Base-by-base conservation (phyloP, 345 rosid genomes). In the Pistacia integerrima region DNA sequence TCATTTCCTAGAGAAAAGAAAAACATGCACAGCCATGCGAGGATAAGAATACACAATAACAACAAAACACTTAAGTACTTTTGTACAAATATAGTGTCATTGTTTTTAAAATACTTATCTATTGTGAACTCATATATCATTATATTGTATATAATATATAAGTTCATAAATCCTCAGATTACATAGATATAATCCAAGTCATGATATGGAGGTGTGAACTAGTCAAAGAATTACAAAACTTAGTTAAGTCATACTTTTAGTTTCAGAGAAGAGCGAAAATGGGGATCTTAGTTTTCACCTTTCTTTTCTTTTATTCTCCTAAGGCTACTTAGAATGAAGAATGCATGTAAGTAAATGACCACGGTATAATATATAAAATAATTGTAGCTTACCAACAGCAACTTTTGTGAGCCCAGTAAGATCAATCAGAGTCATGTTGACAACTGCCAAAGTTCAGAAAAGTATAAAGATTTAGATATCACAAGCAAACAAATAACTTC, bases 321-420 rank as follows among this genome's bases (percentile, higher is more conserved):
- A 30, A 30, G 33, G 33, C 33, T 30, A 30, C 33, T 30, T 61
- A 58, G 48, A 51, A 14, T 20, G 67, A 46, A 65, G 18, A 76
- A 69, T 6, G 28, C 9, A 38, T 11, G 14, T 1, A 22, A 1
- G 17, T 12, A 25, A 46, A 36, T 54, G 36, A 67, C 11, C 35
- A 8, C 25, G 12, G 66, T 35, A 61, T 22, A 60, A 67, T 14
- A 9, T 35, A 14, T 0, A 56, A 33, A 70, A 77, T 51, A 44
- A 2, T 56, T 11, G 48, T 11, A 67, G 87, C 93, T 89, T 82
- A 97, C 99, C 99, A 68, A 97, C 89, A 65, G 99, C 99, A 57
- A 97, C 97, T 88, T 97, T 97, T 44, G 99, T 97, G 63, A 94
- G 98, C 76, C 99, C 99, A 33, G 99, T 98, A 85, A 97, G 98